phyloP scores from a whole-genome alignment of 2,329 filamentous ascomycete genomes.

The Talaromyces rugulosus region DNA sequence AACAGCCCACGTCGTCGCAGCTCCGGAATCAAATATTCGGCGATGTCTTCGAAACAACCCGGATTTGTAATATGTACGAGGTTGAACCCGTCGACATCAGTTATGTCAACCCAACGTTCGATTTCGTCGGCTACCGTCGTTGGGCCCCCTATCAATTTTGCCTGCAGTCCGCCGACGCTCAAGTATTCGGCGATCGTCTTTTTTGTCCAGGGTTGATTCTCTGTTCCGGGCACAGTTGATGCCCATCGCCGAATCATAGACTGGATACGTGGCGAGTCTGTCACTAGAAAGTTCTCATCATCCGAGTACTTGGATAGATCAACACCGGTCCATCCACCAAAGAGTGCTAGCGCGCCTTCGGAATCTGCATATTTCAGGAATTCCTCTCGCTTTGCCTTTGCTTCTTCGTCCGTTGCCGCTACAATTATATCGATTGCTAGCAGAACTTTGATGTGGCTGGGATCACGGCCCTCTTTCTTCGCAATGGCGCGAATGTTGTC shows the following conservation, averaged over 20 bases:
- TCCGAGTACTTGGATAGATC: constrained; percentile 41
- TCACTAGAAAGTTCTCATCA: constrained; percentile 45
- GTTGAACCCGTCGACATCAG: constrained; percentile 22
- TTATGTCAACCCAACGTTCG: constrained; percentile 23
- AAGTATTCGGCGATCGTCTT: constrained; percentile 33
- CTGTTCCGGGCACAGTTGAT: constrained; percentile 38
- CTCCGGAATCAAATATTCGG: constrained; percentile 20
- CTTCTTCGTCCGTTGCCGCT: constrained; percentile 42
- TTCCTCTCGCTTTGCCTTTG: constrained; percentile 40
- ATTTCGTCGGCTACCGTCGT: constrained; percentile 35
- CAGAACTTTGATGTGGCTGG: constrained; percentile 40
- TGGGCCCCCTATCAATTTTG: constrained; percentile 33
- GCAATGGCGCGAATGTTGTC: constrained; percentile 40
- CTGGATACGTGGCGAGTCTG: constrained; percentile 39
- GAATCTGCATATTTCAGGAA: constrained; percentile 41
- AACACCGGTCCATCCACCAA: constrained; percentile 46
- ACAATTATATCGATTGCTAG: constrained; percentile 43
- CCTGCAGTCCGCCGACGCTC: constrained; percentile 30
- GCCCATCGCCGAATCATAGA: constrained; percentile 44
- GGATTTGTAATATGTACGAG: constrained; percentile 18
- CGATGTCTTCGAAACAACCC: constrained; percentile 20
- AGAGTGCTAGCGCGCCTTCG: constrained; percentile 43
- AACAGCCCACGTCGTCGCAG: constrained; percentile 33
- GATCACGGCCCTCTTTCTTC: constrained; percentile 34
- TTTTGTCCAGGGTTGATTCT: constrained; percentile 38